phyloP scores from a whole-genome alignment of 2,329 filamentous ascomycete species.

The Colletotrichum falcatum region DNA sequence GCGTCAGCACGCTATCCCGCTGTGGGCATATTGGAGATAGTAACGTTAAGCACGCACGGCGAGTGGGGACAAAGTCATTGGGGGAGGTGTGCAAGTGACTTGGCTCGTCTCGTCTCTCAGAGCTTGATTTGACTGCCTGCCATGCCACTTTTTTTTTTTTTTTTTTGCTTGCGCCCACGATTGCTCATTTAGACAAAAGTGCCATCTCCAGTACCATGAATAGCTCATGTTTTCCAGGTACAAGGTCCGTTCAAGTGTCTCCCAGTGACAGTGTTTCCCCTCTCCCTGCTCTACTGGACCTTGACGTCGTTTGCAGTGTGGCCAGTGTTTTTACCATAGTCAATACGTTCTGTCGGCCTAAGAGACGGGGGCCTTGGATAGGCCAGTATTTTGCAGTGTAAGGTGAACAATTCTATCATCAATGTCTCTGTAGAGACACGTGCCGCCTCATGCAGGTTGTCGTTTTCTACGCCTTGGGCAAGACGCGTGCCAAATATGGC shows the following conservation, averaged over 20 bases:
- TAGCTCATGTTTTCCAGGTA: background rate
- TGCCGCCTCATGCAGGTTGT: background rate
- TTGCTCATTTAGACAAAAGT: background rate
- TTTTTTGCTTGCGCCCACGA: background rate
- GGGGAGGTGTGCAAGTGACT: background rate
- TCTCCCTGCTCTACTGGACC: background rate
- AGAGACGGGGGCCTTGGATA: background rate
- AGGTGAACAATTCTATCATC: background rate
- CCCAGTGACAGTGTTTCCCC: too few species aligned
- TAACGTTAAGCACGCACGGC: background rate
- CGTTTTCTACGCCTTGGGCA: background rate
- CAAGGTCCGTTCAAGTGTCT: background rate
- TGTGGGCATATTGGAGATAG: slow-evolving; percentile 15
- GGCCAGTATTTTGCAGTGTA: background rate
- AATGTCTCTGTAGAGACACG: background rate
- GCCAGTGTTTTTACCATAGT: background rate
- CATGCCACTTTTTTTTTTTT: too few species aligned
- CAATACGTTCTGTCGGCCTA: background rate
- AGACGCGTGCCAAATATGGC: background rate
- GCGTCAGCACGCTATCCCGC: slow-evolving; percentile 15
- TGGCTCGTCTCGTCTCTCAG: background rate
- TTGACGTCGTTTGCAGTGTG: background rate
- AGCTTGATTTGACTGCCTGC: slow-evolving; percentile 10
- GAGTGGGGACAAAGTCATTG: slow-evolving; percentile 1
- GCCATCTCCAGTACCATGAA: too few species aligned